Evolutionary conservation across 2,329 filamentous ascomycete species (phyloP), one percentile per base, ranked within the genome.

Genomic region (Drechslerella dactyloides): DNA sequence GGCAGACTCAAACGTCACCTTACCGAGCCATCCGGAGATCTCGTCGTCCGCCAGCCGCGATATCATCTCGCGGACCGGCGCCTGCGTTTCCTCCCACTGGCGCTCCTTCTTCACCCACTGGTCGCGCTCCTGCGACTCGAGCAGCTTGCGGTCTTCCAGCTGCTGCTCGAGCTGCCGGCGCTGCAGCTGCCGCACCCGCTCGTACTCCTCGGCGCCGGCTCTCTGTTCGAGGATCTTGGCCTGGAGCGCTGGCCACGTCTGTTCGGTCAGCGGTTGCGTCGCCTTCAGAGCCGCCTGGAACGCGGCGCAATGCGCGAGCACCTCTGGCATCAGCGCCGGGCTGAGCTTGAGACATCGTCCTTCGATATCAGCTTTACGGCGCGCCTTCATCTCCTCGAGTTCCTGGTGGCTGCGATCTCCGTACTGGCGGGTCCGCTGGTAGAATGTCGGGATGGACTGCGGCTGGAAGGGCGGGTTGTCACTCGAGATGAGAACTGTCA

Each of bases 211-310:
- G n/a, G 88, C 88, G 74, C 85, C 84, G 68, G 84, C 82, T 75
- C 87, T 83, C 78, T 92, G 89, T 21, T 84, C 83, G 35, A 90
- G 79, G 13, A 93, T 81, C 69, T 87, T 86, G 54, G 87, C 86
- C 75, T 87, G 86, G 37, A 93, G 81, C 58, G 88, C 80, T 56
- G 85, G 84, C 90, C 90, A 93, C 2, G 87, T 85, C 61, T 82
- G 81, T 69, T 91, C 88, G 74, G 85, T 87, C 75, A 93, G 81
- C 19, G 87, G 87, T 23, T 85, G 83, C 8, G 85, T 85, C 40
- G 91, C 89, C 74, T 90, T 86, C 51, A 90, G 84, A 30, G 90
- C 87, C 40, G 88, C 89, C 77, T 89, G 86, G 78, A 91, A 93
- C 0, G 89, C 87, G 52, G 89, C 84, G 79, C 91, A 90, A 76